Evolutionary conservation across 1,139 yeast species (phyloP).

Genomic region (Debaryomyces subglobosus): DNA sequence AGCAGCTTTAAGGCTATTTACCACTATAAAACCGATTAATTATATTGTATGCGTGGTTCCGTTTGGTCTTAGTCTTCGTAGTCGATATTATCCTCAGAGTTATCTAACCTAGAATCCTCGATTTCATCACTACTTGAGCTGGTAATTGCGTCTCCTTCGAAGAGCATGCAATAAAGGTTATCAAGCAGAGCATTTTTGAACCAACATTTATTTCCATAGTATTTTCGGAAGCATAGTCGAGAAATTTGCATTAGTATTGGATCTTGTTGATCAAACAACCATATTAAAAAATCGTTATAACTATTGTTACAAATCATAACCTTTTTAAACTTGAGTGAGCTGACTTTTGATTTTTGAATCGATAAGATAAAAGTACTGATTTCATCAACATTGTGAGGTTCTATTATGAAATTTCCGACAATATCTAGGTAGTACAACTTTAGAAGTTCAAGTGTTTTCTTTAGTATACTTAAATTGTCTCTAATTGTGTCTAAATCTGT

Average conservation of each 20-base stretch:
- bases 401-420: neutral
- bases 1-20: neutral
- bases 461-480: neutral
- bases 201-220: constrained; percentile 14
- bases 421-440: constrained; percentile 12
- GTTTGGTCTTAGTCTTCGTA: neutral
- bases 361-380: neutral
- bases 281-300: constrained; percentile 22
- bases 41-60: neutral
- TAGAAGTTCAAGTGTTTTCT: constrained; percentile 10
- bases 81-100: neutral
- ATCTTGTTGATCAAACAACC: constrained; percentile 20
- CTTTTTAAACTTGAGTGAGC: neutral
- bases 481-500: neutral
- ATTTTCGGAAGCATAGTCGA: constrained; percentile 11
- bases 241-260: neutral
- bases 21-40: neutral
- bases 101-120: neutral
- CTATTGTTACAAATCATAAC: constrained; percentile 6
- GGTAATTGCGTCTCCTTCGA: constrained; percentile 2
- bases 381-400: neutral
- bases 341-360: neutral
- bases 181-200: constrained; percentile 7
- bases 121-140: constrained; percentile 2
- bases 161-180: constrained; percentile 7